Evolutionary conservation across 768 basidiomycete genomes (phyloP).

Genomic region (Pholiota conissans): DNA sequence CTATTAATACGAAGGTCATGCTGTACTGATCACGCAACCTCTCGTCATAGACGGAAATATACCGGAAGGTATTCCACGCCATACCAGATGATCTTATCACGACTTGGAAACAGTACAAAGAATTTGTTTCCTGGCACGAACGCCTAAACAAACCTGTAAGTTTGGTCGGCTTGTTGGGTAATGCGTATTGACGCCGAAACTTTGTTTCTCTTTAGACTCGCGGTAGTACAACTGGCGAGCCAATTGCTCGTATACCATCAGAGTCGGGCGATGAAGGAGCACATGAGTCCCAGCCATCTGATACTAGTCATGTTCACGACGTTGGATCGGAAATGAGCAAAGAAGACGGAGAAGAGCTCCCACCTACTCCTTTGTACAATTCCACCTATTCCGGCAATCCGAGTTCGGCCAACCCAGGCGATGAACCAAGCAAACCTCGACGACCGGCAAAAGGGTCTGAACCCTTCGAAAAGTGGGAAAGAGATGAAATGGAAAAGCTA

Average conservation of each 20-base stretch:
- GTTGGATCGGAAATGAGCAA: slow-evolving; percentile 29
- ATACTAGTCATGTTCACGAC: slow-evolving; percentile 23
- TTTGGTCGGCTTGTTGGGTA: slow-evolving; percentile 5
- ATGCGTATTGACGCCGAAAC: slow-evolving; percentile 6
- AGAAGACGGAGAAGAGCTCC: slow-evolving; percentile 30
- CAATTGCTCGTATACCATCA: slow-evolving; percentile 57
- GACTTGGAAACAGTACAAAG: slow-evolving; percentile 95
- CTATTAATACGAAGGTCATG: slow-evolving; percentile 16
- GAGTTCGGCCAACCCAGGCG: slow-evolving; percentile 9
- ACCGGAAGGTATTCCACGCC: slow-evolving; percentile 91
- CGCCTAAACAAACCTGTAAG: slow-evolving; percentile 68
- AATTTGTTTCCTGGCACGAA: slow-evolving; percentile 77
- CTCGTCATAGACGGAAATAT: slow-evolving; percentile 81
- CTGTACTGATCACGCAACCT: slow-evolving; percentile 15
- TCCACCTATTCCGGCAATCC: slow-evolving; percentile 9
- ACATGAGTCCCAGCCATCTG: slow-evolving; percentile 24
- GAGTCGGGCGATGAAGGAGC: slow-evolving; percentile 48
- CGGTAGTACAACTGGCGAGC: slow-evolving; percentile 38
- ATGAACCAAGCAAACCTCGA: slow-evolving; percentile 30
- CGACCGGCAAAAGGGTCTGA: slow-evolving; percentile 53
- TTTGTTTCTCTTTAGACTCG: slow-evolving; percentile 37
- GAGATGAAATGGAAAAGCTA: slow-evolving; percentile 86
- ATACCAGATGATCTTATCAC: slow-evolving; percentile 90
- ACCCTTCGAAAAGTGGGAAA: slow-evolving; percentile 80
- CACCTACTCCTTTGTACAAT: slow-evolving; percentile 22